phyloP scores from a whole-genome alignment of 1,284 basidiomycete genomes.

The Peniophora sp. region DNA sequence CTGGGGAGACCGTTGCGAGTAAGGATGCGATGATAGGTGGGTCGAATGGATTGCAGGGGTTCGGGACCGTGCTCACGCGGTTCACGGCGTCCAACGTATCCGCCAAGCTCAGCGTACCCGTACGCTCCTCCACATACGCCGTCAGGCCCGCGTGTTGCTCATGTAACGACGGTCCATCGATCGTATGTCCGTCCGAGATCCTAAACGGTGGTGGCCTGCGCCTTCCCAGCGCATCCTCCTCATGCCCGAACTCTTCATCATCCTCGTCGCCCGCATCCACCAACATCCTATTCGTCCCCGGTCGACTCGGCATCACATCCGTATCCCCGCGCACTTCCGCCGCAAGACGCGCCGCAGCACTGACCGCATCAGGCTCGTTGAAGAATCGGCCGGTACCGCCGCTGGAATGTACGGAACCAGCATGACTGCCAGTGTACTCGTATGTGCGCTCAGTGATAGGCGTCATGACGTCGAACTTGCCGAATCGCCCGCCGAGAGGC shows the following conservation, averaged over 20 bases:
- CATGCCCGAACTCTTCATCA: constrained; percentile 6
- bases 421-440: constrained; percentile 66
- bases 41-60: constrained; percentile 88
- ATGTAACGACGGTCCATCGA: constrained; percentile 1
- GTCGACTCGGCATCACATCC: not conserved
- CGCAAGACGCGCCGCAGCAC: constrained; percentile 46
- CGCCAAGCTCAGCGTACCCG: constrained; percentile 51
- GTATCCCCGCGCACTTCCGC: constrained; percentile 29
- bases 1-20: constrained; percentile 59
- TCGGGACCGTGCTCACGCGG: constrained; percentile 62
- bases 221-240: not conserved
- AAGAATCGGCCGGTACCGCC: constrained; percentile 22
- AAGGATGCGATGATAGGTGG: constrained; percentile 57
- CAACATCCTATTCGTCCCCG: not conserved
- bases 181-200: constrained; percentile 12
- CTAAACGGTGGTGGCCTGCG: constrained; percentile 10
- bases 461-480: constrained; percentile 83
- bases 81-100: constrained; percentile 51
- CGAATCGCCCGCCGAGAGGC: constrained; percentile 67
- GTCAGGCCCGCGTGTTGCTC: constrained; percentile 5
- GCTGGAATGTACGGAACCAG: constrained; percentile 28
- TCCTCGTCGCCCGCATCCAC: not conserved
- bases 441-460: constrained; percentile 90
- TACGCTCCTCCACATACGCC: constrained; percentile 38
- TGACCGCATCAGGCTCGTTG: constrained; percentile 38